Base-by-base conservation (phyloP, 1,284 basidiomycete species). In the Stygiomarasmius scandens region DNA sequence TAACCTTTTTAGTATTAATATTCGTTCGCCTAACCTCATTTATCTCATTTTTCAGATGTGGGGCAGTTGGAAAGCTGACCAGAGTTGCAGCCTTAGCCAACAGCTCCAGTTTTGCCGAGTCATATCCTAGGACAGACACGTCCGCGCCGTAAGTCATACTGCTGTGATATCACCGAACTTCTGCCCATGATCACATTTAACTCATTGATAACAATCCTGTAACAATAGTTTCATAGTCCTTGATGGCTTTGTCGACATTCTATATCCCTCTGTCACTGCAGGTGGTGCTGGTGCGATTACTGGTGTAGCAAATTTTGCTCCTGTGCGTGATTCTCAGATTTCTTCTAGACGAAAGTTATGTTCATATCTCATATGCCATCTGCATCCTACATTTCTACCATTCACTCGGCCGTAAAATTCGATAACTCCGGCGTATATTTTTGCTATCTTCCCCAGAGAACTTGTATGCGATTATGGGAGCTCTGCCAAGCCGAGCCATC, bases 241-340 rank as follows among this genome's bases (percentile, higher is more conserved):
- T n/a, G 57, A 50, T 23, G 60, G 60, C 14, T 61, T 58, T 45
- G 41, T 54, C 23, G 60, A 61, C 36, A 52, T 58, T 22, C 54
- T 61, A 8, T 48, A 59, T 36, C 57, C 60, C 5, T 54, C 57
- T 20, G 23, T 59, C 32, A 47, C 49, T 20, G 52, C 52, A 11
- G 52, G 53, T 9, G 41, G 48, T 11, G 14, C 14, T 34, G 60
- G 60, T 8, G 22, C 48, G 24, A 61, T 61, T n/a, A 61, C 60
- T 19, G 60, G 60, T 16, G 38, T 58, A 3, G 51, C 56, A 22
- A 58, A 58, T 19, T 50, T 55, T 51, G 53, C 57, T 24, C 52
- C 53, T 19, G 52, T 58, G 16, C 16, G 59, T 54, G 23, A 12
- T n/a, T 48, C n/a, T n/a, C n/a, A n/a, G n/a, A n/a, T n/a, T n/a